Evolutionary conservation across 306 rosid species (phyloP), one percentile per base, ranked within the genome.

Genomic region (Astragalus membranaceus): DNA sequence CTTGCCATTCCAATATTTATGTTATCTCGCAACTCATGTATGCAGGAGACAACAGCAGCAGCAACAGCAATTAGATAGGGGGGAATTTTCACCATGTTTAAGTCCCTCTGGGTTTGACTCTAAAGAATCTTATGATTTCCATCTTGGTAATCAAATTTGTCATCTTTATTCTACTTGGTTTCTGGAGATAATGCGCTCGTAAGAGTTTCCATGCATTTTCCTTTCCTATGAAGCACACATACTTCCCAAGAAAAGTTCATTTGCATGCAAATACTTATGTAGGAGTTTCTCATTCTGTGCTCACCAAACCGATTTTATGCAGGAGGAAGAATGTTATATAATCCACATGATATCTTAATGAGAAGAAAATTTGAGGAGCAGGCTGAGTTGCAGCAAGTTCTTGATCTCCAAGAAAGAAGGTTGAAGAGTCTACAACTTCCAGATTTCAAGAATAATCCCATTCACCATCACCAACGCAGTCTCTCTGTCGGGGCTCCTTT

Each of bases 321-420:
- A 94, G 98, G 96, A 46, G 73, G 82, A 41, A 83, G 97, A 76
- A 83, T 87, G 92, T 59, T 83, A 20, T 83, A 81, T 78, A 78
- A 64, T 73, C 79, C 97, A 0, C 94, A 87, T 54, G 96, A 86
- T 42, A 77, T 88, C 79, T 60, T 88, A 26, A 56, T 88, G 79
- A 86, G 96, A 72, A 87, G 89, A 67, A 91, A 86, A 66, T 16
- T 87, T 29, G 97, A 86, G 80, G 96, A 90, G 82, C 95, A 86
- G 78, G 92, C 85, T 55, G 98, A 93, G 69, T 78, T 93, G 82
- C 96, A 88, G 63, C 91, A 88, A 75, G 92, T 81, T 66, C 77
- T 94, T 78, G 97, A 88, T 66, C 83, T 87, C 81, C 98, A 94
- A 74, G 92, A 84, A 30, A 84, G 90, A 78, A 87, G 97, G 82